Evolutionary conservation across 2,329 filamentous ascomycete species (phyloP).

Genomic region (Fusarium continuum): DNA sequence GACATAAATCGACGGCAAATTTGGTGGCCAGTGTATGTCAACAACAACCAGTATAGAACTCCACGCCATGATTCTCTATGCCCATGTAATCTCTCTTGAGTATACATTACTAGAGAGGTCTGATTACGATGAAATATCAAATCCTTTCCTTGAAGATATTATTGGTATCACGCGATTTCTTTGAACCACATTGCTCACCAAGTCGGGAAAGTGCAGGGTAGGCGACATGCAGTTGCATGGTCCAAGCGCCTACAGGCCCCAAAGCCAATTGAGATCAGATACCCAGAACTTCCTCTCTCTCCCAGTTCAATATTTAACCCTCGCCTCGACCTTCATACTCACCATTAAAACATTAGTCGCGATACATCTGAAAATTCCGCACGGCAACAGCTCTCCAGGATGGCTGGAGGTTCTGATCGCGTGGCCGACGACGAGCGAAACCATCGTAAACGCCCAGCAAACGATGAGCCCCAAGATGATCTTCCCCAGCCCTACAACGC

Average conservation of each 20-base stretch:
- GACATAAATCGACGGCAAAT: too few relatives aligned
- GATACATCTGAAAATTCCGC: not conserved
- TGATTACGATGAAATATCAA: too few relatives aligned
- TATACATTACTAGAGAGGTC: too few relatives aligned
- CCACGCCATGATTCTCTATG: too few relatives aligned
- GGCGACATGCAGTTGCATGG: not conserved
- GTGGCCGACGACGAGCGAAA: conserved; percentile 27
- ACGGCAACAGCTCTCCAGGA: not conserved
- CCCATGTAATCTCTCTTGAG: too few relatives aligned
- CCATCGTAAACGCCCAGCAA: conserved; percentile 47
- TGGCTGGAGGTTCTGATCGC: conserved; percentile 33
- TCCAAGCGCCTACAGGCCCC: conserved; percentile 25
- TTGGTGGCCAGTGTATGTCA: too few relatives aligned
- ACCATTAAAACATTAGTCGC: not conserved
- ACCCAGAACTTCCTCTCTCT: conserved; percentile 4
- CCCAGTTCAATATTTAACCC: conserved; percentile 3
- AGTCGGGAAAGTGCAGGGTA: conserved; percentile 30
- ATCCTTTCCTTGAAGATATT: too few relatives aligned
- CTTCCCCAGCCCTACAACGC: conserved; percentile 70
- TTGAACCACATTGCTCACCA: not conserved
- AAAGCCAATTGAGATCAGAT: conserved; percentile 14
- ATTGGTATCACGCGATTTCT: too few relatives aligned
- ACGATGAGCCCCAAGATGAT: conserved; percentile 52
- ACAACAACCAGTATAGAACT: too few relatives aligned
- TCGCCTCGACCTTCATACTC: not conserved